Conservation (phyloP, 192 early-diverging fungal genomes). For the Chytriomyces sp. region DNA sequence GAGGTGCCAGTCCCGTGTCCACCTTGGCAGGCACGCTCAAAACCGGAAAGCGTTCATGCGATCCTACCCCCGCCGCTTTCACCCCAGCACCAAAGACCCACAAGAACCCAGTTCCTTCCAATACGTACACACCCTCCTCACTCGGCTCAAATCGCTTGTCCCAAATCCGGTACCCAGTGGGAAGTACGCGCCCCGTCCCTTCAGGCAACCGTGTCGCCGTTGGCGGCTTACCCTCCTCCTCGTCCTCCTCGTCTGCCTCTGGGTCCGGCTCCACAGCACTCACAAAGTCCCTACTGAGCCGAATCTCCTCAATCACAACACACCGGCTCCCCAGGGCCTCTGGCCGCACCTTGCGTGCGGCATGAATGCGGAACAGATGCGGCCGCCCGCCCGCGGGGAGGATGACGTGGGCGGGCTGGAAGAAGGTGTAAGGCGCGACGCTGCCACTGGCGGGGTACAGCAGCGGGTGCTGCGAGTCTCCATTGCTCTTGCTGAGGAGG, state of each 20-base stretch:
- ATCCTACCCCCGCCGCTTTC: background rate
- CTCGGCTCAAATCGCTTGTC: background rate
- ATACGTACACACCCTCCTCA: slow-evolving; percentile 19
- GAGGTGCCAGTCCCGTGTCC: slow-evolving; percentile 6
- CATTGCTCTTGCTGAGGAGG: background rate
- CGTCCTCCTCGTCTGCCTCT: background rate
- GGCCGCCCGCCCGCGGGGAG: too few species aligned
- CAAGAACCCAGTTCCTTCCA: slow-evolving; percentile 9
- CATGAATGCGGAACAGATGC: slow-evolving; percentile 13
- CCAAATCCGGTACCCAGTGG: slow-evolving; percentile 2
- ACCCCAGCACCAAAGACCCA: slow-evolving; percentile 6
- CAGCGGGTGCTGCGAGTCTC: background rate
- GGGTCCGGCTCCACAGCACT: slow-evolving; percentile 1
- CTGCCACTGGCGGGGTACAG: background rate
- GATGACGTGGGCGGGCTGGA: too few species aligned
- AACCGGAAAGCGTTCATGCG: background rate
- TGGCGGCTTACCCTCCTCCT: slow-evolving; percentile 14
- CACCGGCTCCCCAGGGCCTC: background rate
- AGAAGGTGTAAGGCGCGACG: too few species aligned
- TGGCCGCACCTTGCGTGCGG: background rate
- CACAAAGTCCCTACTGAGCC: background rate
- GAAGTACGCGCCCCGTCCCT: background rate
- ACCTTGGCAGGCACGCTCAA: slow-evolving; percentile 1
- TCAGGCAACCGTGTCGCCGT: slow-evolving; percentile 11
- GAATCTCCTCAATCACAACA: slow-evolving; percentile 9